Percentiles rank a stretch among this genome's conserved stretches.
Evolutionary conservation across 345 rosid genomes (phyloP).

Genomic region (Angophora floribunda): DNA sequence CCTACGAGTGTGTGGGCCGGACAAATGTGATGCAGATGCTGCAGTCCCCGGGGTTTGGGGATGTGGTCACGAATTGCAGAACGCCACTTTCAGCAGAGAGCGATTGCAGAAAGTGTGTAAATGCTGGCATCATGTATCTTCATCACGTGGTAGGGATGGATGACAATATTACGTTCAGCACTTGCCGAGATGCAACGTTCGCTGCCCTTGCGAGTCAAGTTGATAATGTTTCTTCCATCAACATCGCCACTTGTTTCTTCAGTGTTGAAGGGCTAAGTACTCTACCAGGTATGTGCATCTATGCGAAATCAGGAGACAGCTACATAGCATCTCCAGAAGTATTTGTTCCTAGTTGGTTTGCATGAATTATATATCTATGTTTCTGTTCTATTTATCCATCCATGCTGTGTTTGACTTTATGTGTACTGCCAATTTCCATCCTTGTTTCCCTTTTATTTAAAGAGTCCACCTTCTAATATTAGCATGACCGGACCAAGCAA

Average conservation of each 20-base stretch:
- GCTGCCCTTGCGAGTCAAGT: conserved; percentile 68
- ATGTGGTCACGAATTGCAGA: conserved; percentile 55
- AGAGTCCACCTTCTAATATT: background rate
- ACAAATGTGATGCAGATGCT: conserved; percentile 75
- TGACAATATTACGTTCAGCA: conserved; percentile 59
- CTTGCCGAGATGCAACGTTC: conserved; percentile 88
- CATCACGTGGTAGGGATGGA: conserved; percentile 47
- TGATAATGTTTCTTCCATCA: conserved; percentile 45
- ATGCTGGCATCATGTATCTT: conserved; percentile 66
- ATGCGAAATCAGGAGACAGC: background rate
- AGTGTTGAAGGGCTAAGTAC: conserved; percentile 54
- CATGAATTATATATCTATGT: background rate
- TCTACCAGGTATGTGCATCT: conserved; percentile 29
- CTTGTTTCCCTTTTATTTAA: background rate
- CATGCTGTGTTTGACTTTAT: background rate
- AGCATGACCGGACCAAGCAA: background rate
- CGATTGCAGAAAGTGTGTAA: conserved; percentile 65
- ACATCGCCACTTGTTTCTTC: conserved; percentile 83
- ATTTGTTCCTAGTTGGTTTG: background rate
- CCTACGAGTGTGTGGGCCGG: conserved; percentile 61
- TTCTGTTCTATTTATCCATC: background rate
- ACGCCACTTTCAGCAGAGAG: conserved; percentile 42
- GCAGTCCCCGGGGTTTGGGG: conserved; percentile 48
- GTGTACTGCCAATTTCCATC: background rate
- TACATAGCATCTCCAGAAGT: background rate